A percentile compares a stretch with the other conserved stretches of the same genome.
Conservation (phyloP, 164 flowering plant genomes). For the Macadamia integrifolia region DNA sequence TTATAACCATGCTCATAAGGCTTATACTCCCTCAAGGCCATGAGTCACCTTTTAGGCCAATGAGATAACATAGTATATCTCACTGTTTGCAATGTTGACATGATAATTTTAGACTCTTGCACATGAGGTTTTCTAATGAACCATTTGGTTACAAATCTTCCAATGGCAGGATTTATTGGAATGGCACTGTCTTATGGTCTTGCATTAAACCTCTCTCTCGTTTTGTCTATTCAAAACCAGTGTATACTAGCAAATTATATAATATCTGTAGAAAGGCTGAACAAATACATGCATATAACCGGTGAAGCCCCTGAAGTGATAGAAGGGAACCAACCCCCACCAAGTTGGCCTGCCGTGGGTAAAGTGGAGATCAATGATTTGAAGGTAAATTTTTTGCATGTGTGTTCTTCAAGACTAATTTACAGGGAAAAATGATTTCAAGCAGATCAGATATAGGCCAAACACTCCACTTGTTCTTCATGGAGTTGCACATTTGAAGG, state of each 20-base stretch:
- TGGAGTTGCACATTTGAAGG: conserved; percentile 67
- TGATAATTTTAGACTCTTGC: not conserved
- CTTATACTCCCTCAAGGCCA: too few relatives aligned
- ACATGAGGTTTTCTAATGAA: not conserved
- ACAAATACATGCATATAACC: conserved; percentile 63
- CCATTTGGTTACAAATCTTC: not conserved
- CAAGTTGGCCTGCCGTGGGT: conserved; percentile 34
- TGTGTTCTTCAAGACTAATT: not conserved
- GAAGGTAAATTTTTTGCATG: conserved; percentile 25
- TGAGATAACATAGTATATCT: too few relatives aligned
- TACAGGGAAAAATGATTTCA: conserved; percentile 1
- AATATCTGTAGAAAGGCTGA: conserved; percentile 65
- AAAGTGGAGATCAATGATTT: conserved; percentile 49
- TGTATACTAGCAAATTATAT: conserved; percentile 52
- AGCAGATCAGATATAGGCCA: conserved; percentile 63
- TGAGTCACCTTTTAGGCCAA: too few relatives aligned
- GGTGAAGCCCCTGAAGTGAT: conserved; percentile 36
- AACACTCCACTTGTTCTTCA: conserved; percentile 60
- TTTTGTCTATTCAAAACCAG: conserved; percentile 40
- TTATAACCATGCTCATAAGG: too few relatives aligned
- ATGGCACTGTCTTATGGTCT: conserved; percentile 50
- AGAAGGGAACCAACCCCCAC: conserved; percentile 21
- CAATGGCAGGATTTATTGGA: conserved; percentile 36
- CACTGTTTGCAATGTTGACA: too few relatives aligned
- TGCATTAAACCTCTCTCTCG: conserved; percentile 50